Base-by-base conservation (phyloP, 1,284 basidiomycete genomes). In the Cutaneotrichosporon mucoides region DNA sequence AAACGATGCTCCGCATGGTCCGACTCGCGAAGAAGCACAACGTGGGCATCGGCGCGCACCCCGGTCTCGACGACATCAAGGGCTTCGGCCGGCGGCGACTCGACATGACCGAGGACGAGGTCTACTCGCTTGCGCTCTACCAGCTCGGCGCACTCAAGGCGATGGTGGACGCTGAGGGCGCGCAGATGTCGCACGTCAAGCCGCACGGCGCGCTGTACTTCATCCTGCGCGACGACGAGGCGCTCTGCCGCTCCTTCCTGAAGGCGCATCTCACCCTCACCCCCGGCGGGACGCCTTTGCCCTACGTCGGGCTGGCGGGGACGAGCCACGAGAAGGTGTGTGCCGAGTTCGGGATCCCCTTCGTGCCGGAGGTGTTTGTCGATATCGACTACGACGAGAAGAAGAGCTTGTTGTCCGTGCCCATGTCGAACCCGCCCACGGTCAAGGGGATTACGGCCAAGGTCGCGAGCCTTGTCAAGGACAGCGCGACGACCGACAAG, bases 381-480 rank as follows among this genome's bases (percentile, higher is more conserved):
- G 71, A 73, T 54, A 64, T 71, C 50, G 66, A 74, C 63, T 76
- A 76, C 57, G 58, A 65, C 44, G 38, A 60, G 12, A 49, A 65
- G 13, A 73, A 69, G 33, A 40, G 9, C 38, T 40, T 12, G 38
- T 8, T 40, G 24, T 68, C 70, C n/a, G 72, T 76, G 4, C 71
- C 72, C 15, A 67, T 67, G 16, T 59, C 55, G 48, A 57, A 62
- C 41, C 53, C 54, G 38, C 46, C 47, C 41, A 61, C 57, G 10
- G 34, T 53, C 36, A 57, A 65, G 57, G 85, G 85, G 73, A 81
- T 89, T 60, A 85, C 86, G 78, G 82, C 82, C 62, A 90, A 89
- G 70, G 86, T 89, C 73, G 82, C 79, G 12, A 87, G 89, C 74
- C 84, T 85, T 67, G 86, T 89, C 73, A 82, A 80, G n/a, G 88